Base-by-base conservation (phyloP, 1,284 basidiomycete species). In the Pseudozyma tsukubaensis region DNA sequence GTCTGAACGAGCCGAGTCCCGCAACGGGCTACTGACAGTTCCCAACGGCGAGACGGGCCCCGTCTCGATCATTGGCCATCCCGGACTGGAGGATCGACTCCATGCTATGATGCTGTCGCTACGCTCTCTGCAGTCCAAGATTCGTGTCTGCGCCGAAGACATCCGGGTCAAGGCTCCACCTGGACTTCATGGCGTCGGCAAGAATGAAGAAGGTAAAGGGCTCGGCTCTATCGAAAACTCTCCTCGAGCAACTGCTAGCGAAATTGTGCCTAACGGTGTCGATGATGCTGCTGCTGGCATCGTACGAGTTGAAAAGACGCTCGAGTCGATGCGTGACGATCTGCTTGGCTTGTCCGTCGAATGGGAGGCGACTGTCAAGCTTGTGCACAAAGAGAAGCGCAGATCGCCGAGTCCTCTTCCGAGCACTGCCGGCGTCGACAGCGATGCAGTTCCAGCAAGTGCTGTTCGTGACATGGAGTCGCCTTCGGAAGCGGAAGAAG, bases 51-150 rank as follows among this genome's bases (percentile, higher is more conserved):
- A 48, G 16, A 18, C 42, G 0, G 37, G 29, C 50, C 5, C 35
- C 10, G 13, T 19, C 19, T 58, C 58, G 2, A 36, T 69, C 36
- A 18, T 40, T 6, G 56, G 63, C 0, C 76, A 80, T 47, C 59
- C 65, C 1, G 79, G 80, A 9, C 50, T 83, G 21, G 73, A 80
- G 29, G 79, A 83, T 47, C 78, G 75, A n/a, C 63, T 77, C 10
- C 37, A 59, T 7, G 72, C 76, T 19, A 80, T 84, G 71, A 79
- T 70, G 35, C 61, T 74, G 5, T 60, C 69, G n/a, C 74, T 84
- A 9, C 79, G 83, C 16, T 73, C 82, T n/a, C 52, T 84, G 32
- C 83, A 84, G 59, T 75, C 78, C 60, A 84, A 84, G 70, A 72
- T 84, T 37, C 68, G 75, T 35, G 78, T 78, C 16, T 83, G 80